Conservation (phyloP, 1,139 yeast genomes). For the Pichia sp. region DNA sequence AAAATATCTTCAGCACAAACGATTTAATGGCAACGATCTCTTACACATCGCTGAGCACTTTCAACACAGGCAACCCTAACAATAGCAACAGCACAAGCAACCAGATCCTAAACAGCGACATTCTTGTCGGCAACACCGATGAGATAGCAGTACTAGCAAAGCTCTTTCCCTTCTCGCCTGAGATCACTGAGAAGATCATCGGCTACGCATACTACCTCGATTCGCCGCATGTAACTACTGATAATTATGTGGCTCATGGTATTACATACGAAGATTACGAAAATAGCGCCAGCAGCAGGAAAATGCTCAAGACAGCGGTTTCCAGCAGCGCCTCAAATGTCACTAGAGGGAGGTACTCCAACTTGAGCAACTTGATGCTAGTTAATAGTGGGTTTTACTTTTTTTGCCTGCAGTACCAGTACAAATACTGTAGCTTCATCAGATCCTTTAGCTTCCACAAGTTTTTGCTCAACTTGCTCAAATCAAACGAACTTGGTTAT, state of each 20-base stretch:
- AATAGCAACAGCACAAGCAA: background rate
- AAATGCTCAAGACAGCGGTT: conserved; percentile 16
- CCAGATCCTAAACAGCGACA: conserved; percentile 3
- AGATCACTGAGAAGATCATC: conserved; percentile 30
- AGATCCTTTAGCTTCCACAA: conserved; percentile 79
- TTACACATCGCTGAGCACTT: background rate
- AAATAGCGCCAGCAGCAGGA: background rate
- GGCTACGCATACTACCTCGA: conserved; percentile 29
- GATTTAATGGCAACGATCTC: conserved; percentile 10
- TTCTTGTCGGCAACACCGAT: conserved; percentile 3
- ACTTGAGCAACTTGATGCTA: conserved; percentile 11
- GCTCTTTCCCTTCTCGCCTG: conserved; percentile 22
- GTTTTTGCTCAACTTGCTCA: conserved; percentile 52
- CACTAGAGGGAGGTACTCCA: conserved; percentile 21
- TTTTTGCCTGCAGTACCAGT: conserved; percentile 38
- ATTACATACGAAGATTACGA: background rate
- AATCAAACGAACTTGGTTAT: conserved; percentile 48
- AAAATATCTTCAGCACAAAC: background rate
- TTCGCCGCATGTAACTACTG: conserved; percentile 18
- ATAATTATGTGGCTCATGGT: background rate
- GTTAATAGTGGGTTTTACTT: conserved; percentile 22
- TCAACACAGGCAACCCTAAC: background rate
- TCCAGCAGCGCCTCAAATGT: conserved; percentile 28
- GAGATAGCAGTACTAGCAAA: background rate
- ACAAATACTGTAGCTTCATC: conserved; percentile 68